phyloP scores from a whole-genome alignment of 2,329 filamentous ascomycete species.

The Zymoseptoria tritici region DNA sequence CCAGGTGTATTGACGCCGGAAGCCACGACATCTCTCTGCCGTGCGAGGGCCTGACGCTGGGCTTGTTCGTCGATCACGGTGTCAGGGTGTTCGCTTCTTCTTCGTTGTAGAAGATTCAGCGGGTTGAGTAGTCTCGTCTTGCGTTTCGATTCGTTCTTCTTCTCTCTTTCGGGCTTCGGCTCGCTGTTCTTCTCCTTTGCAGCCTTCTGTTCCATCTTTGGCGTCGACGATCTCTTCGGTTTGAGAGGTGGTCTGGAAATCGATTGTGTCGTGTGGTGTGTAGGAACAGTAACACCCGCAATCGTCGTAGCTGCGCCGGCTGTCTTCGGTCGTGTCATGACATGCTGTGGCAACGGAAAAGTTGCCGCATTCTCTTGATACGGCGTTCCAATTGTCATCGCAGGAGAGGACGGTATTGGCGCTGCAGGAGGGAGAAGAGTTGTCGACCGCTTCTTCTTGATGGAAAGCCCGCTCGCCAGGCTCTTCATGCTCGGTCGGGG shows the following conservation, averaged over 20 bases:
- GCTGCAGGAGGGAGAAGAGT: slow-evolving; percentile 5
- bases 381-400: slow-evolving; percentile 25
- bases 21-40: slow-evolving; percentile 44
- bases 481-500: slow-evolving; percentile 13
- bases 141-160: slow-evolving; percentile 36
- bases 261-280: slow-evolving; percentile 23
- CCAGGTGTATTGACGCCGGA: slow-evolving; percentile 44
- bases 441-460: background rate
- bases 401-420: slow-evolving; percentile 4
- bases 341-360: slow-evolving; percentile 28
- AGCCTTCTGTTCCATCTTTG: slow-evolving; percentile 5
- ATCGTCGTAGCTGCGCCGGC: slow-evolving; percentile 24
- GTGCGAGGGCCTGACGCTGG: slow-evolving; percentile 38
- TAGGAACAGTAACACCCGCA: slow-evolving; percentile 29
- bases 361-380: slow-evolving; percentile 24
- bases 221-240: background rate
- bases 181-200: slow-evolving; percentile 4
- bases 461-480: slow-evolving; percentile 1
- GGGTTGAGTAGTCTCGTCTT: slow-evolving; percentile 47
- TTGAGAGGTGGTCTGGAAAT: background rate
- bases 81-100: slow-evolving; percentile 42
- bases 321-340: slow-evolving; percentile 27
- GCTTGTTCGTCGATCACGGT: slow-evolving; percentile 15
- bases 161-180: background rate
- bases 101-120: slow-evolving; percentile 51